phyloP scores from a whole-genome alignment of 108 stramenopile species.

The Fragilariopsis cylindrus region DNA sequence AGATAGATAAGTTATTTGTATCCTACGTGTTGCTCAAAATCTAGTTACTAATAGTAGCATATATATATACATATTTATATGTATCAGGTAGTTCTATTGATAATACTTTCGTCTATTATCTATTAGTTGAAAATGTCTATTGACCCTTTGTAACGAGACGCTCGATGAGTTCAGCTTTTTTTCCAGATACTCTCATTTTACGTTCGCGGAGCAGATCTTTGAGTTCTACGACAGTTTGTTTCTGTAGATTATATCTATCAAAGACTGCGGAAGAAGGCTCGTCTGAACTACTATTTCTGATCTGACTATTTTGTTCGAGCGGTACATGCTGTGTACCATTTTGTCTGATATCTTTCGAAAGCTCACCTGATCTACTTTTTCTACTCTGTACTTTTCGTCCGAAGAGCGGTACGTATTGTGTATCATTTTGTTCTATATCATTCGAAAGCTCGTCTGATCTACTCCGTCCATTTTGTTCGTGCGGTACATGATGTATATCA shows the following conservation, averaged over 20 bases:
- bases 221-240: conserved; percentile 66
- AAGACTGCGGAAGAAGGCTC: not conserved
- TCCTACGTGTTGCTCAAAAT: not conserved
- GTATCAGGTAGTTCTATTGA: not conserved
- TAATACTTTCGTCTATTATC: not conserved
- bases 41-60: not conserved
- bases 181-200: conserved; percentile 82
- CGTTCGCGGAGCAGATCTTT: conserved; percentile 74
- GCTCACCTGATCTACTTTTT: no score
- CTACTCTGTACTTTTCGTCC: no score
- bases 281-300: not conserved
- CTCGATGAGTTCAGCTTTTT: conserved; percentile 81
- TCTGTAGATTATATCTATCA: conserved; percentile 14
- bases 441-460: not conserved
- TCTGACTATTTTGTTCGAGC: not conserved
- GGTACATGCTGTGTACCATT: not conserved
- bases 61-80: conserved; percentile 6
- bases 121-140: not conserved
- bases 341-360: no score
- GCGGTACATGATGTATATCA: not conserved
- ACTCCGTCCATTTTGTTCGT: not conserved
- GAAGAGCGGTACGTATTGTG: no score
- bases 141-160: conserved; percentile 23
- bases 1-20: not conserved
- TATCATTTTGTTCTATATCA: no score